Conservation (phyloP, 1,139 yeast genomes). For the Pichia sp. region DNA sequence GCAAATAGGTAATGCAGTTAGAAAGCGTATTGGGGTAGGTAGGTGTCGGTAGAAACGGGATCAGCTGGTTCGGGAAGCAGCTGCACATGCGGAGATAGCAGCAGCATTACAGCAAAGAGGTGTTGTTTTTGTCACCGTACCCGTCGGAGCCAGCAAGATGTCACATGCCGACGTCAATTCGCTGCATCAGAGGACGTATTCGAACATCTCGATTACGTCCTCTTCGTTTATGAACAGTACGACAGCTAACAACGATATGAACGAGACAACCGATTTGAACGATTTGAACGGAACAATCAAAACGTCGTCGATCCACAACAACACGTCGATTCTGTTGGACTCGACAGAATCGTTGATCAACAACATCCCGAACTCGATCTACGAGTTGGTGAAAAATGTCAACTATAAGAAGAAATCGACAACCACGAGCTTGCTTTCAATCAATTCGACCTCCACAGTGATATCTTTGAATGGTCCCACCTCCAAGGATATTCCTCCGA, state of each 20-base stretch:
- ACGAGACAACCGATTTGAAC: neutral
- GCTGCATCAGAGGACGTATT: neutral
- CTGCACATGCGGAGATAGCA: too few species aligned
- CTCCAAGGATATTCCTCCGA: conserved; percentile 77
- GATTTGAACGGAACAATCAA: conserved; percentile 1
- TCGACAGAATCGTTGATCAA: conserved; percentile 6
- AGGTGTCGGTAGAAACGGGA: neutral
- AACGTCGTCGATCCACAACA: neutral
- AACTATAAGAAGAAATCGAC: conserved; percentile 42
- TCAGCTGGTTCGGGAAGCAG: too few species aligned
- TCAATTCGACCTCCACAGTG: conserved; percentile 31
- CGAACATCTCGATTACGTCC: conserved; percentile 6
- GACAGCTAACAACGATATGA: neutral
- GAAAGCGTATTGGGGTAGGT: too few species aligned
- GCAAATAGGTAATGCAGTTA: neutral
- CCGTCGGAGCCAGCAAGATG: neutral
- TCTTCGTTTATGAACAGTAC: conserved; percentile 8
- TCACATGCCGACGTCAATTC: neutral
- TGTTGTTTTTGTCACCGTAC: neutral
- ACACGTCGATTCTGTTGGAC: conserved; percentile 5
- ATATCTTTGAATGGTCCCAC: conserved; percentile 66
- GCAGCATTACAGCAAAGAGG: too few species aligned
- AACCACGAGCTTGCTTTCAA: conserved; percentile 29
- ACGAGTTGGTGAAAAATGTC: conserved; percentile 46
- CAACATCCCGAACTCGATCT: conserved; percentile 13